Evolutionary conservation across 495 filamentous ascomycete genomes (phyloP).

Genomic region (Penicillium crystallinum): DNA sequence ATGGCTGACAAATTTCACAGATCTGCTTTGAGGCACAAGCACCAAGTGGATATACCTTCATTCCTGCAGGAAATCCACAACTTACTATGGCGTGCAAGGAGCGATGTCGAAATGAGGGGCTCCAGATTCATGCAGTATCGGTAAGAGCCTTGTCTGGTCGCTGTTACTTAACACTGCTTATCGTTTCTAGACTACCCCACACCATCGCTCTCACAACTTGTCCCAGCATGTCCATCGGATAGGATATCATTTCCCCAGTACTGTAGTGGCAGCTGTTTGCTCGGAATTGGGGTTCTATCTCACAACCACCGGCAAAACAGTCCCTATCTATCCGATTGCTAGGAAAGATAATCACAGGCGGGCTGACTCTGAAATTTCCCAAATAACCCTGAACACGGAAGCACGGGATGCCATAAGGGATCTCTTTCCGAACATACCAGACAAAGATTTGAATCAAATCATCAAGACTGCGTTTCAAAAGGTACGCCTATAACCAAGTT

Average conservation of each 20-base stretch:
- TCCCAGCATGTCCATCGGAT: conserved; percentile 68
- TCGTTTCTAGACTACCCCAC: conserved; percentile 38
- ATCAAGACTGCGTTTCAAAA: conserved; percentile 79
- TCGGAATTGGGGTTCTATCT: conserved; percentile 40
- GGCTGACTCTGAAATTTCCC: conserved; percentile 36
- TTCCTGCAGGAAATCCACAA: conserved; percentile 73
- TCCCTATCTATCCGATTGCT: conserved; percentile 28
- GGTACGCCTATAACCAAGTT: conserved; percentile 42
- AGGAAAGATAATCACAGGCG: conserved; percentile 6
- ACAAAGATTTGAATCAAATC: conserved; percentile 69
- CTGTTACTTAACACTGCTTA: conserved; percentile 9
- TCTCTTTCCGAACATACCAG: conserved; percentile 80
- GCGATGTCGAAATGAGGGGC: conserved; percentile 59
- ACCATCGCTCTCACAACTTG: conserved; percentile 45
- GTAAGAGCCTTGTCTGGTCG: conserved; percentile 37
- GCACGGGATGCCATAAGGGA: conserved; percentile 71
- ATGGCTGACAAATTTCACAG: conserved; percentile 29
- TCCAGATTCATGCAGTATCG: conserved; percentile 73
- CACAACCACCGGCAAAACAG: conserved; percentile 38
- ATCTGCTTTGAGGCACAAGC: conserved; percentile 49
- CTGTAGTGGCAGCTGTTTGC: conserved; percentile 52
- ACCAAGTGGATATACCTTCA: conserved; percentile 76
- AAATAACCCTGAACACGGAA: conserved; percentile 64
- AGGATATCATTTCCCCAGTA: conserved; percentile 70
- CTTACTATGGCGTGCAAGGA: conserved; percentile 77